A percentile compares a stretch with the other conserved stretches of the same genome.
These are phyloP conservation scores for Rhodotorula mucilaginosa DNA, from an alignment of 1,284 basidiomycete genomes.

Conservation along the genomic window DNA sequence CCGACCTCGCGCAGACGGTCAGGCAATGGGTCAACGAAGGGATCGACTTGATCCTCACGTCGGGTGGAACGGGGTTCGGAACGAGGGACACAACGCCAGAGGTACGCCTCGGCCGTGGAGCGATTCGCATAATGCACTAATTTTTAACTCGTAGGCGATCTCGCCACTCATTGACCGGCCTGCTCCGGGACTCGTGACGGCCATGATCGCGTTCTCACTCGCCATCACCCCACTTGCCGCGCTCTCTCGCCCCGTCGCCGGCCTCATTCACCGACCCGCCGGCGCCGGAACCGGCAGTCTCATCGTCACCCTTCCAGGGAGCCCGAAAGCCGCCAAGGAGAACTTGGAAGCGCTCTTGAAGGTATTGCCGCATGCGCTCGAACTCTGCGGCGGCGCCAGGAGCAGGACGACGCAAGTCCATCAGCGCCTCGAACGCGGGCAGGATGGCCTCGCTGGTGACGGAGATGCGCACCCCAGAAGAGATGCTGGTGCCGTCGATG, in stretches of 20 bases:
- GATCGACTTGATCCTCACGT: slow-evolving; percentile 72
- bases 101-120: slow-evolving; percentile 51
- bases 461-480: not conserved
- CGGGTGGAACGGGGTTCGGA: slow-evolving; percentile 83
- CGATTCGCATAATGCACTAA: not conserved
- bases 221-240: slow-evolving; percentile 74
- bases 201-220: slow-evolving; percentile 67
- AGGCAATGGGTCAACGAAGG: slow-evolving; percentile 54
- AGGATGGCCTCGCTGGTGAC: slow-evolving; percentile 8
- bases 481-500: too few species aligned
- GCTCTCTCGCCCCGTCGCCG: slow-evolving; percentile 74
- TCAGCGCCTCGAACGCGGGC: slow-evolving; percentile 34
- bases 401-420: slow-evolving; percentile 61
- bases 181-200: slow-evolving; percentile 74
- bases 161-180: slow-evolving; percentile 66
- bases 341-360: slow-evolving; percentile 65
- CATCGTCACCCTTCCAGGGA: slow-evolving; percentile 76
- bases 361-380: slow-evolving; percentile 64
- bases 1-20: slow-evolving; percentile 56
- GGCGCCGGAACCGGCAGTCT: slow-evolving; percentile 58
- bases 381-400: slow-evolving; percentile 67
- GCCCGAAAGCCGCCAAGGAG: slow-evolving; percentile 77
- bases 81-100: slow-evolving; percentile 75
- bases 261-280: slow-evolving; percentile 52
- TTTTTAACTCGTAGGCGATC: slow-evolving; percentile 58